These are phyloP conservation scores for Eustoma russellianum DNA, from an alignment of 257 asterid species.

Conservation along the genomic window DNA sequence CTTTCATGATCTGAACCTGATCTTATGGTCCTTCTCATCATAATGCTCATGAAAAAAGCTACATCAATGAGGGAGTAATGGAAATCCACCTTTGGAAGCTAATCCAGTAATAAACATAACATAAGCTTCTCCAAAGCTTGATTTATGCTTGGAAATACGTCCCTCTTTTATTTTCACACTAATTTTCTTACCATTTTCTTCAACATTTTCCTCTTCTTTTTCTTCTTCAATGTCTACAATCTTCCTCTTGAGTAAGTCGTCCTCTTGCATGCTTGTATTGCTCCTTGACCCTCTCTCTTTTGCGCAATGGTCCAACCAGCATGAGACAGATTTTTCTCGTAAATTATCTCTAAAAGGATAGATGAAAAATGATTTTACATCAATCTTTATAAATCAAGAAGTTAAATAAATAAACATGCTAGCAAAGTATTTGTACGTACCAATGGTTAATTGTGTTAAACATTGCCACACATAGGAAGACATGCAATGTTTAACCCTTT, in stretches of 20 bases:
- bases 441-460: too few relatives aligned
- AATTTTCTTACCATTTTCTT: conserved; percentile 27
- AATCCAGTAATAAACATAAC: conserved; percentile 55
- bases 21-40: too few relatives aligned
- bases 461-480: too few relatives aligned
- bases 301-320: conserved; percentile 36
- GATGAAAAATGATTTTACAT: too few relatives aligned
- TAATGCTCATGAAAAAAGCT: too few relatives aligned
- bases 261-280: conserved; percentile 44
- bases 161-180: conserved; percentile 34
- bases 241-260: conserved; percentile 70
- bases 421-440: too few relatives aligned
- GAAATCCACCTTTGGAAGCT: conserved; percentile 40
- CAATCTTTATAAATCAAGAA: too few relatives aligned
- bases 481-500: too few relatives aligned
- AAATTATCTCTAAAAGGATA: too few relatives aligned
- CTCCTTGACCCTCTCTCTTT: conserved; percentile 30
- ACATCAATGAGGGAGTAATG: conserved; percentile 44
- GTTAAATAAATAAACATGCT: too few relatives aligned
- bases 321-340: too few relatives aligned
- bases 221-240: conserved; percentile 62
- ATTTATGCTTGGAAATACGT: conserved; percentile 23
- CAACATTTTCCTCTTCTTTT: conserved; percentile 22
- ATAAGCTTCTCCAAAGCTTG: conserved; percentile 53
- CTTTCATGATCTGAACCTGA: too few relatives aligned